phyloP scores from a whole-genome alignment of 176 grass and related monocot species.

The Triticum dicoccoides region DNA sequence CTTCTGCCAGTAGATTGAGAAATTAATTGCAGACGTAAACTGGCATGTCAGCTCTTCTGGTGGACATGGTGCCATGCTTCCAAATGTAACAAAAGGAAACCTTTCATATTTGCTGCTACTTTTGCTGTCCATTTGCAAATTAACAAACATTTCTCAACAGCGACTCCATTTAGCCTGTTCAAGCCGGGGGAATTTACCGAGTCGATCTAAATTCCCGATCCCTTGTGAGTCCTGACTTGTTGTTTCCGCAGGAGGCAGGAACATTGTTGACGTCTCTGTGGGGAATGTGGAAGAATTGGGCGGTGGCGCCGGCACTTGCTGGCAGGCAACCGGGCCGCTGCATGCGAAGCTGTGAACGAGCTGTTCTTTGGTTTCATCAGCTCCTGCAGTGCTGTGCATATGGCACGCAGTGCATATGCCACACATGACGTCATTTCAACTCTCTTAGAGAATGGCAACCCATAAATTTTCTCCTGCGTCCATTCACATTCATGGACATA shows the following conservation, averaged over 20 bases:
- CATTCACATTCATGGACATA: accelerated
- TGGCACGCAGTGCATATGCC: background rate
- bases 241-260: slow-evolving; percentile 22
- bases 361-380: slow-evolving; percentile 37
- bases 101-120: background rate
- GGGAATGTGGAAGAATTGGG: background rate
- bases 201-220: background rate
- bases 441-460: no score
- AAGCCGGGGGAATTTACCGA: slow-evolving; percentile 10
- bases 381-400: background rate
- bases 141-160: background rate
- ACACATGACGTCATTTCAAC: background rate
- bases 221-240: slow-evolving; percentile 17
- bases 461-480: no score
- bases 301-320: slow-evolving; percentile 2
- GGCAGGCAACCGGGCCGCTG: background rate
- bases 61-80: slow-evolving; percentile 1
- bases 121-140: background rate
- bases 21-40: background rate
- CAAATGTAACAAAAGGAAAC: slow-evolving; percentile 11
- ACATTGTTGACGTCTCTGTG: slow-evolving; percentile 12
- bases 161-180: background rate
- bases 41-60: background rate
- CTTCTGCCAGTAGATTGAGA: background rate
- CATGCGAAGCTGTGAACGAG: slow-evolving; percentile 10